Conservation (phyloP, 2,329 filamentous ascomycete species). For the Ascochyta rabiei region DNA sequence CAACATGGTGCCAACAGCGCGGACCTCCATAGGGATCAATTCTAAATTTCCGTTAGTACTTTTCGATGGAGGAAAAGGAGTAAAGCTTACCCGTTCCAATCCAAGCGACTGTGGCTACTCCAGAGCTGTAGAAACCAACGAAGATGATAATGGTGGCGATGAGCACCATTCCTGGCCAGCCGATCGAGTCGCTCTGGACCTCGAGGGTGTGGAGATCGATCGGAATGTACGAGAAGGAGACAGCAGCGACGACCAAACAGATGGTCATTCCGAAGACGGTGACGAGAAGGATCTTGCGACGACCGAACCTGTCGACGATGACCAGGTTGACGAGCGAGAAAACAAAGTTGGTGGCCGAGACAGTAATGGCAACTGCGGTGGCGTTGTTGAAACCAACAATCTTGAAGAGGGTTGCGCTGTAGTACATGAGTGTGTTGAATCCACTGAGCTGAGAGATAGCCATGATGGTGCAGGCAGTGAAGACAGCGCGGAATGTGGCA, state of each 20-base stretch:
- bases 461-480: conserved; percentile 47
- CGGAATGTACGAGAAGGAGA: conserved; percentile 71
- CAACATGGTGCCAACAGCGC: conserved; percentile 48
- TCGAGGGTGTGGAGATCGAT: conserved; percentile 49
- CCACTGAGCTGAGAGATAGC: conserved; percentile 46
- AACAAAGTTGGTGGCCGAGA: conserved; percentile 81
- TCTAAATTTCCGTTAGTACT: conserved; percentile 18
- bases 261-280: conserved; percentile 69
- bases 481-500: conserved; percentile 43
- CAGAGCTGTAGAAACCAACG: conserved; percentile 44
- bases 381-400: conserved; percentile 79
- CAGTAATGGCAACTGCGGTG: conserved; percentile 77
- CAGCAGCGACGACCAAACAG: conserved; percentile 73
- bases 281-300: conserved; percentile 66
- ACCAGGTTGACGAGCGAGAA: conserved; percentile 78
- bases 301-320: conserved; percentile 79
- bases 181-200: conserved; percentile 36
- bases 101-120: conserved; percentile 46
- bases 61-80: no score
- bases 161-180: conserved; percentile 44
- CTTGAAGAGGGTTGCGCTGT: conserved; percentile 46
- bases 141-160: conserved; percentile 48
- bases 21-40: conserved; percentile 46
- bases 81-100: conserved; percentile 23
- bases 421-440: conserved; percentile 87